Percentiles rank a stretch among this genome's conserved stretches.
phyloP scores from a whole-genome alignment of 495 filamentous ascomycete genomes.

The Staphylotrichum longicolle region DNA sequence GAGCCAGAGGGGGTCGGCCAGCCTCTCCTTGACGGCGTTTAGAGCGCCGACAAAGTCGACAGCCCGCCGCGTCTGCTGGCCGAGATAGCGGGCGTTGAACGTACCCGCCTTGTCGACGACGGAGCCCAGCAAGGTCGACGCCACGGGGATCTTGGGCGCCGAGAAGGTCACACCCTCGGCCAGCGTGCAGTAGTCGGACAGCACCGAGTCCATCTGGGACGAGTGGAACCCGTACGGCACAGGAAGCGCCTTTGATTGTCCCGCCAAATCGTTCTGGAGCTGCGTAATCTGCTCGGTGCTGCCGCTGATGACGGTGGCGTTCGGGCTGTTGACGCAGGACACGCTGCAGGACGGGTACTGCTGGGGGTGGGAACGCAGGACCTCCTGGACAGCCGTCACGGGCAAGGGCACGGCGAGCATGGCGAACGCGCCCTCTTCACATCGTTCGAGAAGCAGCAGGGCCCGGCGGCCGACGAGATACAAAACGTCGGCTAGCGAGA shows the following conservation, averaged over 20 bases:
- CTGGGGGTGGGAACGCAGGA: not conserved
- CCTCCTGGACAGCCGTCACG: not conserved
- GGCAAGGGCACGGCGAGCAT: not conserved
- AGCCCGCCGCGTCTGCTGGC: not conserved
- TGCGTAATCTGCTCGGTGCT: not conserved
- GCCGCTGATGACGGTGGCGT: not conserved
- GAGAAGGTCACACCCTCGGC: not conserved
- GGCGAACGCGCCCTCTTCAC: not conserved
- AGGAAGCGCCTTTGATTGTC: not conserved
- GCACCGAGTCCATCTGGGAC: not conserved
- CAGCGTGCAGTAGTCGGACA: not conserved
- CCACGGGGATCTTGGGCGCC: not conserved
- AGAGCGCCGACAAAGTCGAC: not conserved
- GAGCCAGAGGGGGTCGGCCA: not conserved
- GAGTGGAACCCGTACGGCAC: slow-evolving; percentile 1
- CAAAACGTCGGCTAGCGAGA: not conserved
- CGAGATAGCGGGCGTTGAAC: not conserved
- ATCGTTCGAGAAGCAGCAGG: not conserved
- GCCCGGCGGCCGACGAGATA: not conserved
- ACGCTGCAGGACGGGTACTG: not conserved
- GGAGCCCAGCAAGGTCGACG: not conserved
- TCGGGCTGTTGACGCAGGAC: not conserved
- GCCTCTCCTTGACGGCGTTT: not conserved
- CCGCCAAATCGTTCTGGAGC: not conserved
- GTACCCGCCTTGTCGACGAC: not conserved